Conservation (phyloP, 129 eudicot species). For the Centrapalus pauciflorus region DNA sequence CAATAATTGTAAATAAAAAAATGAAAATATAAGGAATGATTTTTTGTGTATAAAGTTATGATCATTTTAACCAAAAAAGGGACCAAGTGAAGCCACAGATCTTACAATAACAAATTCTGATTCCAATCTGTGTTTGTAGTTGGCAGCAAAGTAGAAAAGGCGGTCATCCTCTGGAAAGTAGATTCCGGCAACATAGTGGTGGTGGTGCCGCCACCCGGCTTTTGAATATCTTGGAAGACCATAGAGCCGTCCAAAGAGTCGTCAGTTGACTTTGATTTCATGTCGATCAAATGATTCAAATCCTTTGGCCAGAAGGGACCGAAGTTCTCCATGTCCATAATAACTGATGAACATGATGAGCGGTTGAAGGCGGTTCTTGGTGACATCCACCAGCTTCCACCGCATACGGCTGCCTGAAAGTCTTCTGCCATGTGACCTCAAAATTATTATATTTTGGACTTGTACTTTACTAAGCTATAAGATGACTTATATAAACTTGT, state of each 20-base stretch:
- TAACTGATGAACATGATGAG: constrained; percentile 18
- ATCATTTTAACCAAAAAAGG: constrained; percentile 5
- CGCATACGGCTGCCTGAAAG: constrained; percentile 16
- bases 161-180: constrained; percentile 7
- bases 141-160: neutral
- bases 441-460: neutral
- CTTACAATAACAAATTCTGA: constrained; percentile 20
- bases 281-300: constrained; percentile 15
- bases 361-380: constrained; percentile 10
- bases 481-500: constrained; percentile 8
- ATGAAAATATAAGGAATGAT: neutral
- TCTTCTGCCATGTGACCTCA: constrained; percentile 19
- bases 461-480: neutral
- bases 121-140: constrained; percentile 10
- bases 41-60: neutral
- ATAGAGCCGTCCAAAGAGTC: constrained; percentile 14
- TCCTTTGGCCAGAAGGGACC: constrained; percentile 17
- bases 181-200: constrained; percentile 15
- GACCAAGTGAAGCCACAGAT: constrained; percentile 11
- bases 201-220: neutral
- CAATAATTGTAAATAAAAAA: neutral
- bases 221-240: constrained; percentile 15
- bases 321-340: constrained; percentile 15
- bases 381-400: constrained; percentile 27
- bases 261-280: constrained; percentile 21